Percentiles rank a stretch among this genome's conserved stretches.
These are phyloP conservation scores for Phoenix dactylifera DNA, from an alignment of 176 grass and related monocot species.

Conservation along the genomic window DNA sequence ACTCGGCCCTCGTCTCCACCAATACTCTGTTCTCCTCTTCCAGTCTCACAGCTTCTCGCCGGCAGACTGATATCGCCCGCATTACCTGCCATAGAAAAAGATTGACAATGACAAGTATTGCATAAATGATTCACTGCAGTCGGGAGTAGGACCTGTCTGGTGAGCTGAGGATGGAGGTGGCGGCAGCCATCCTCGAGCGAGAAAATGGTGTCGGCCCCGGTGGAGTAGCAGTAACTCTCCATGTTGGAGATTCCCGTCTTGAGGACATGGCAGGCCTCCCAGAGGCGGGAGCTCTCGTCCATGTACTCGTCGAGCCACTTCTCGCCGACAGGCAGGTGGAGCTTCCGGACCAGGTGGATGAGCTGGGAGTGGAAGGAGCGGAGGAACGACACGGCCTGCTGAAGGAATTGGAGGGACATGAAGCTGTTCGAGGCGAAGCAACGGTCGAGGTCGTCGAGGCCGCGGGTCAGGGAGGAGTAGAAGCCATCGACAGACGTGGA, in stretches of 20 bases:
- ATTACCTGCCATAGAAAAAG: not conserved
- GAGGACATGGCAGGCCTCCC: constrained; percentile 9
- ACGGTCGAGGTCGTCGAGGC: constrained; percentile 7
- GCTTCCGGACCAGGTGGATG: constrained; percentile 3
- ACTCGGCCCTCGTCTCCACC: not conserved
- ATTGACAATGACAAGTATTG: too few relatives aligned
- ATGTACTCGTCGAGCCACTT: constrained; percentile 13
- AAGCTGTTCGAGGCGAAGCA: not conserved
- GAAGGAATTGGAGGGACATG: constrained; percentile 6
- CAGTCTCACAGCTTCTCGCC: not conserved
- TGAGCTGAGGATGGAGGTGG: not conserved
- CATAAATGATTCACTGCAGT: too few relatives aligned
- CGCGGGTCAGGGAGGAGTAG: not conserved
- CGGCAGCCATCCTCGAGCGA: not conserved
- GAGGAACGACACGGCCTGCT: constrained; percentile 6
- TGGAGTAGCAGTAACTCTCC: constrained; percentile 5
- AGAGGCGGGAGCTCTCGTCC: constrained; percentile 14
- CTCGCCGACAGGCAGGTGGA: constrained; percentile 10
- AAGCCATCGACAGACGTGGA: not conserved
- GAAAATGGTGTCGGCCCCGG: not conserved
- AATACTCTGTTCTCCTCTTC: constrained; percentile 17
- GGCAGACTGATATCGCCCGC: constrained; percentile 6
- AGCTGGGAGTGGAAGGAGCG: constrained; percentile 5
- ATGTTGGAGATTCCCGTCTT: not conserved
- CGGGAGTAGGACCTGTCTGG: constrained; percentile 1